Base-by-base conservation (phyloP, 495 filamentous ascomycete species). In the Penicillium cinerascens region DNA sequence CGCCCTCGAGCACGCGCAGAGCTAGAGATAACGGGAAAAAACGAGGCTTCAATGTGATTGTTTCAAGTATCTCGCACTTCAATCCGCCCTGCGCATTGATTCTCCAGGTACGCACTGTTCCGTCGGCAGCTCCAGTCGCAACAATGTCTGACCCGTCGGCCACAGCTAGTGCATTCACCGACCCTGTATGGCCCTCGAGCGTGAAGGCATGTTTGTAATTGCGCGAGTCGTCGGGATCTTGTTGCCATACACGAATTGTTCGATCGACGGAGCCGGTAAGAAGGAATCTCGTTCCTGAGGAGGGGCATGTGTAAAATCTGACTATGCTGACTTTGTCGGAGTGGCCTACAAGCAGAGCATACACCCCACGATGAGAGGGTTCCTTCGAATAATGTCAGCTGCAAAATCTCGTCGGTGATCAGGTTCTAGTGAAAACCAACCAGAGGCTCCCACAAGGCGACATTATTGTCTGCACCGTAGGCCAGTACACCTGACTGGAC, bases 381-480 rank as follows among this genome's bases (percentile, higher is more conserved):
- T 84, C 74, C 73, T 87, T 59, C 22, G 17, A 23, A 47, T 36
- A 52, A 51, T 18, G 49, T 57, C 29, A 59, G 48, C 15, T 33
- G 25, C 17, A 8, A 20, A 40, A 41, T 13, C 16, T 55, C 23
- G 58, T 48, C 36, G 47, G 9, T 45, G 16, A 42, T 27, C 45
- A 16, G 18, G 21, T 2, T 29, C 44, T 23, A 47, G 16, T 46
- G n/a, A 16, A n/a, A n/a, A 68, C 84, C 56, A 83, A 95, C 91
- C 65, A 80, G 64, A 42, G 93, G 90, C 60, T 86, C 75, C 93
- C 93, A 97, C 45, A 97, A 63, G 26, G 91, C 93, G 52, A 97
- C 77, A 72, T 92, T 93, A 51, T 82, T 82, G 71, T 91, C 89
- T 23, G 91, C 87, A 35, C 93, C 93, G 71, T 88, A 98, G 40